Percentiles rank a stretch among this genome's conserved stretches.
These are phyloP conservation scores for Gracilaria domingensis DNA, from an alignment of 23 red algal species.

Conservation along the genomic window DNA sequence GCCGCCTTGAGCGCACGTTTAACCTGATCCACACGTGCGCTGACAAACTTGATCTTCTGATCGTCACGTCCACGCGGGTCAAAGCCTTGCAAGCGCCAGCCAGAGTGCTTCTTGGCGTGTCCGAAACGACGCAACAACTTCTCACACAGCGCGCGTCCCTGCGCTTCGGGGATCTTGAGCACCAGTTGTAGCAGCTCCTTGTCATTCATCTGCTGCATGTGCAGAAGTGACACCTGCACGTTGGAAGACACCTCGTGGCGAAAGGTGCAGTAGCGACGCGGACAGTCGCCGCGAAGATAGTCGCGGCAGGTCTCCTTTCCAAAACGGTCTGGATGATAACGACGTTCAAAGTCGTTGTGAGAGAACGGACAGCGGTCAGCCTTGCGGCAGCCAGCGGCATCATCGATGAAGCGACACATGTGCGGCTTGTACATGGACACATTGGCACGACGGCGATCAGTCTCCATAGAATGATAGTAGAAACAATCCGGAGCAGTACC, in stretches of 20 bases:
- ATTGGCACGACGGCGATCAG: constrained; percentile 49
- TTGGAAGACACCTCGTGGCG: constrained; percentile 69
- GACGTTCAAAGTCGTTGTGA: constrained; percentile 72
- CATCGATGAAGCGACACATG: constrained; percentile 71
- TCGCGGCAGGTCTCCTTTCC: constrained; percentile 74
- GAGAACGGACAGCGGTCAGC: constrained; percentile 66
- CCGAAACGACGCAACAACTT: constrained; percentile 67
- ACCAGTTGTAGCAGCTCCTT: constrained; percentile 74
- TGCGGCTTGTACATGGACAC: constrained; percentile 62
- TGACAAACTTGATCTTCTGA: constrained; percentile 74
- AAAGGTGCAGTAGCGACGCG: constrained; percentile 67
- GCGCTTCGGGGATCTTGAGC: constrained; percentile 55
- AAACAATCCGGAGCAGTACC: constrained; percentile 67
- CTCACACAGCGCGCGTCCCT: constrained; percentile 54
- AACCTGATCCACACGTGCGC: constrained; percentile 51
- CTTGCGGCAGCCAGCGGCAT: constrained; percentile 63
- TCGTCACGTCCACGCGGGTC: constrained; percentile 51
- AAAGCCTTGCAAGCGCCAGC: constrained; percentile 73
- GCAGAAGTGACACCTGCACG: constrained; percentile 43
- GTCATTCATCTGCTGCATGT: constrained; percentile 56
- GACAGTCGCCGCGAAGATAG: constrained; percentile 65
- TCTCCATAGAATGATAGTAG: constrained; percentile 37
- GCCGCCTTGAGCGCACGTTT: constrained; percentile 45
- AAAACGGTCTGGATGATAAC: constrained; percentile 73
- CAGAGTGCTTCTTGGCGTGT: constrained; percentile 56